Evolutionary conservation across 345 rosid species (phyloP), one percentile per base, ranked within the genome.

Genomic region (Triadica sebifera): DNA sequence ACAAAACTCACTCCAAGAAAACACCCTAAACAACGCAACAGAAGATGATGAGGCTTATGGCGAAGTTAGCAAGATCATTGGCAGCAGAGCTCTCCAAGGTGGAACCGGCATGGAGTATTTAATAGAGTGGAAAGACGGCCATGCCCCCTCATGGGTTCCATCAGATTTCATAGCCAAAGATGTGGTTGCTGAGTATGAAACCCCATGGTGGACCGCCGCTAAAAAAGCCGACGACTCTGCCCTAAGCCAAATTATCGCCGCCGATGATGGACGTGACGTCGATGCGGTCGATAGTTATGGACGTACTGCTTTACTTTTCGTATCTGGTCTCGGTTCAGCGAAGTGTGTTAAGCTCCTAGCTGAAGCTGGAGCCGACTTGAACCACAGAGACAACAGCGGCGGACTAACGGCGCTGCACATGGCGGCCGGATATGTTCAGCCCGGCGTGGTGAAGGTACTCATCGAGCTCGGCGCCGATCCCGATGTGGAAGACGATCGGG

Each of bases 171-270:
- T 92, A 13, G 97, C 98, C 52, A 84, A 84, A 5, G 98, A 94
- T 68, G 95, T 92, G 10, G 89, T 94, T 29, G 90, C 97, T 0
- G 98, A 92, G 78, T 92, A 88, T 78, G 97, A 94, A 75, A 80
- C 93, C 1, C 97, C 97, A 0, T 92, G 98, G 97, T 94, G 97
- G 97, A 88, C 85, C 7, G 97, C 95, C 5, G 97, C 98, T 25
- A 92, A 90, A 70, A 94, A 94, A 72, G 94, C 91, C 70, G 97
- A 94, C 81, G 87, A 86, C 0, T 47, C 82, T 66, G 90, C 95
- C 13, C 81, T 91, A 20, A 74, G 74, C 50, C 56, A 71, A 56
- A 83, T 94, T 22, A 67, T 92, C 22, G 74, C 83, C 11, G 81
- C 79, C 6, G 87, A 79, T 3, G 87, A 83, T 51, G 87, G 81